Percentiles rank a stretch among this genome's conserved stretches.
Conservation (phyloP, 1,284 basidiomycete genomes). For the Volvariella volvacea region DNA sequence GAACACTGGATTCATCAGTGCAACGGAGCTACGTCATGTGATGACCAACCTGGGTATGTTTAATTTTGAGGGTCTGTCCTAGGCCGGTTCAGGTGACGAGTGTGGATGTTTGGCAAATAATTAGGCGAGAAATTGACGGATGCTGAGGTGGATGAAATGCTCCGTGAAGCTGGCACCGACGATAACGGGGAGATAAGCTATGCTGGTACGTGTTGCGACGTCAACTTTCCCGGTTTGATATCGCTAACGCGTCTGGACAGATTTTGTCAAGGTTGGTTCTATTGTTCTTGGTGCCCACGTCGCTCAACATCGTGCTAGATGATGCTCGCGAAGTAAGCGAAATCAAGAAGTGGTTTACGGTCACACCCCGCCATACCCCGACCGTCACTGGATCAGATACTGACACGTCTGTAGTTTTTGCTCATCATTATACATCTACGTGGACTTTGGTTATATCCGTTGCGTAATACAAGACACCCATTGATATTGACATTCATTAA, state of each 20-base stretch:
- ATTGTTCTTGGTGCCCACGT: slow-evolving; percentile 3
- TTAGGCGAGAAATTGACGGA: slow-evolving; percentile 89
- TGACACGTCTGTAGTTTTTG: too few relatives aligned
- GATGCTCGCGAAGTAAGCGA: slow-evolving; percentile 32
- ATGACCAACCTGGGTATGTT: slow-evolving; percentile 85
- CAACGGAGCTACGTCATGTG: slow-evolving; percentile 82
- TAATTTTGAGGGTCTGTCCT: slow-evolving; percentile 2
- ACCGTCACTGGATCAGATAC: too few relatives aligned
- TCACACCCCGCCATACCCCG: too few relatives aligned
- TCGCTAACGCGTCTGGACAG: slow-evolving; percentile 75
- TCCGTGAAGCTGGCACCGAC: slow-evolving; percentile 94
- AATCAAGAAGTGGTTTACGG: too few relatives aligned
- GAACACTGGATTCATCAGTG: slow-evolving; percentile 75
- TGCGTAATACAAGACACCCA: too few relatives aligned
- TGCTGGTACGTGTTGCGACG: slow-evolving; percentile 45
- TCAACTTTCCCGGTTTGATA: slow-evolving; percentile 13
- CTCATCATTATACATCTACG: too few relatives aligned
- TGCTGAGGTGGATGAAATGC: slow-evolving; percentile 96
- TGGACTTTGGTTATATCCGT: too few relatives aligned
- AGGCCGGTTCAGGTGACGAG: slow-evolving; percentile 1
- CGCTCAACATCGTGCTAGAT: slow-evolving; percentile 19
- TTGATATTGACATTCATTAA: too few relatives aligned
- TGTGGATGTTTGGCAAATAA: slow-evolving; percentile 5
- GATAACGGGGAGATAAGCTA: slow-evolving; percentile 91
- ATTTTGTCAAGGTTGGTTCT: slow-evolving; percentile 27